Percentiles rank a stretch among this genome's conserved stretches.
These are phyloP conservation scores for Cyberlindnera mississippiensis DNA, from an alignment of 805 yeast species.

Conservation along the genomic window DNA sequence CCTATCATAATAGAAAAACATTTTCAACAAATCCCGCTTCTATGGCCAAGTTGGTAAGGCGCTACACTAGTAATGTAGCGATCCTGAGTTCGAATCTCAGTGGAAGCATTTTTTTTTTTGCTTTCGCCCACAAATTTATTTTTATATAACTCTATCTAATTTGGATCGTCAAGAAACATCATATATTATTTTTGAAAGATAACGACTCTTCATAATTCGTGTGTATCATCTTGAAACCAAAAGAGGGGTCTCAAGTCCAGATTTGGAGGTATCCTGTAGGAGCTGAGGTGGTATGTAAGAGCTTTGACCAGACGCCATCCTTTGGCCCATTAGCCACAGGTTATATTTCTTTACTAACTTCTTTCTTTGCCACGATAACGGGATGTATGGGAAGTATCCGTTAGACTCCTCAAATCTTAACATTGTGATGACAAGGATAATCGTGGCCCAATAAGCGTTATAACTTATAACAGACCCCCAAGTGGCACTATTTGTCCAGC, in stretches of 20 bases:
- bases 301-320: conserved; percentile 5
- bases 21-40: conserved; percentile 30
- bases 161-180: no score
- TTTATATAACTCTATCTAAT: no score
- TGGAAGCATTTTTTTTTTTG: conserved; percentile 44
- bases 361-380: conserved; percentile 56
- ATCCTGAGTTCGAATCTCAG: conserved; percentile 76
- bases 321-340: conserved; percentile 16
- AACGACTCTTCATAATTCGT: no score
- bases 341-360: conserved; percentile 39
- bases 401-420: conserved; percentile 50
- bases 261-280: background rate
- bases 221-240: no score
- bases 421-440: conserved; percentile 40
- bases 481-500: conserved; percentile 95
- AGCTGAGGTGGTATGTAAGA: conserved; percentile 14
- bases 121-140: background rate
- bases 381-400: conserved; percentile 60
- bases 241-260: no score
- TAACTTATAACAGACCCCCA: conserved; percentile 80
- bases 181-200: no score
- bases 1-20: no score
- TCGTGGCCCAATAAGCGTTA: conserved; percentile 60
- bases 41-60: conserved; percentile 72
- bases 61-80: conserved; percentile 82